Conservation (phyloP, 192 early-diverging fungal species). For the Paraglomus occultum region DNA sequence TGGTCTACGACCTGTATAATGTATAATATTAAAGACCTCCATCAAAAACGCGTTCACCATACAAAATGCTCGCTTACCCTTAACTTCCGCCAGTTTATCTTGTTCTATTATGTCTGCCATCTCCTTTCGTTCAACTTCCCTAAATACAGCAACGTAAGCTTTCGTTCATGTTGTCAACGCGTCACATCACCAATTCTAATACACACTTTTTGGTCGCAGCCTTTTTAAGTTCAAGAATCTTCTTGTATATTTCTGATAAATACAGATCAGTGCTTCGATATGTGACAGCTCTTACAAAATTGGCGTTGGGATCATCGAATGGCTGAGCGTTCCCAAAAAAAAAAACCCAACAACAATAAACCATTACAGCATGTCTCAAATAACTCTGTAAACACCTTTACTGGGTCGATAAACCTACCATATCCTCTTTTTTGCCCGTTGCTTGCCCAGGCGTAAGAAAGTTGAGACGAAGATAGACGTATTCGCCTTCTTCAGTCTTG, state of each 20-base stretch:
- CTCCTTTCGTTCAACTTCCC: slow-evolving; percentile 92
- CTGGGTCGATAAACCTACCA: slow-evolving; percentile 36
- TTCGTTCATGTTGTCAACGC: not conserved
- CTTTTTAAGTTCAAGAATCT: slow-evolving; percentile 92
- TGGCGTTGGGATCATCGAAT: slow-evolving; percentile 83
- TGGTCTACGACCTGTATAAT: slow-evolving; percentile 39
- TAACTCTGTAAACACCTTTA: not conserved
- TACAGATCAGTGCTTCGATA: slow-evolving; percentile 84
- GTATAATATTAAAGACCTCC: not conserved
- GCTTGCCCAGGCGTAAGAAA: slow-evolving; percentile 93
- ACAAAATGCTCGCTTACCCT: slow-evolving; percentile 44
- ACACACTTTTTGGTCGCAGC: slow-evolving; percentile 73
- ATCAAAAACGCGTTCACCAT: not conserved
- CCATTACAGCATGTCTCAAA: no score
- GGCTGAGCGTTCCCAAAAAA: slow-evolving; percentile 42
- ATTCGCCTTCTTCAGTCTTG: slow-evolving; percentile 93
- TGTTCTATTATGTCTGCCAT: slow-evolving; percentile 96
- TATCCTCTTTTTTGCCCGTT: slow-evolving; percentile 84
- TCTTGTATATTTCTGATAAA: slow-evolving; percentile 81
- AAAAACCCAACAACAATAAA: not conserved
- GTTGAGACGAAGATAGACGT: slow-evolving; percentile 89
- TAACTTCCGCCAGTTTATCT: slow-evolving; percentile 78
- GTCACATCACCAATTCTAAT: not conserved
- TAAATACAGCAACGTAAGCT: slow-evolving; percentile 20
- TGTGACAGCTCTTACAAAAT: slow-evolving; percentile 89